These are phyloP conservation scores for Neopestalotiopsis rosae DNA, from an alignment of 2,329 filamentous ascomycete species.

Conservation along the genomic window DNA sequence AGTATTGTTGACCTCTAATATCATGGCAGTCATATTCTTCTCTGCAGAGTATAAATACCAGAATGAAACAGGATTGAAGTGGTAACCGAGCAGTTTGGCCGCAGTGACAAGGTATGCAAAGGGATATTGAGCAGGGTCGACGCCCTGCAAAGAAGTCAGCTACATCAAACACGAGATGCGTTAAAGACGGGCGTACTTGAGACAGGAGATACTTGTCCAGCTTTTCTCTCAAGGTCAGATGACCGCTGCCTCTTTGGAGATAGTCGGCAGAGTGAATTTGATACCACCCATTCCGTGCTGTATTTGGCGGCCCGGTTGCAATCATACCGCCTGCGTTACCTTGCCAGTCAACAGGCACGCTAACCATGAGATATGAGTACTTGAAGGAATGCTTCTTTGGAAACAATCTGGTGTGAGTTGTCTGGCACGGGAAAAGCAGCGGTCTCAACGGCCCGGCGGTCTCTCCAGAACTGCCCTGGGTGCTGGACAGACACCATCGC, in stretches of 20 bases:
- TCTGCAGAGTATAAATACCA: constrained; percentile 75
- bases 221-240: constrained; percentile 66
- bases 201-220: constrained; percentile 62
- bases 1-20: constrained; percentile 79
- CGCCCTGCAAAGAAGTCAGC: constrained; percentile 46
- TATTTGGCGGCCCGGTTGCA: constrained; percentile 45
- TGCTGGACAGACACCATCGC: neutral
- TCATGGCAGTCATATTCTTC: constrained; percentile 64
- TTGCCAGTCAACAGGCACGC: constrained; percentile 68
- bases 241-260: constrained; percentile 57
- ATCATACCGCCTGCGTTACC: constrained; percentile 62
- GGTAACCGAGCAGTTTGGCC: constrained; percentile 70
- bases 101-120: constrained; percentile 75
- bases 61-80: constrained; percentile 78
- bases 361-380: constrained; percentile 74
- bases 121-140: constrained; percentile 65
- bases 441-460: constrained; percentile 42
- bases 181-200: constrained; percentile 50
- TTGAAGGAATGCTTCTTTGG: constrained; percentile 71
- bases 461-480: constrained; percentile 22
- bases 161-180: neutral
- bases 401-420: constrained; percentile 69
- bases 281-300: constrained; percentile 54
- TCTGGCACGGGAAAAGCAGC: constrained; percentile 68
- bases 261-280: constrained; percentile 65